Evolutionary conservation across 108 stramenopile genomes (phyloP).

Genomic region (Stephanodiscus triporus): DNA sequence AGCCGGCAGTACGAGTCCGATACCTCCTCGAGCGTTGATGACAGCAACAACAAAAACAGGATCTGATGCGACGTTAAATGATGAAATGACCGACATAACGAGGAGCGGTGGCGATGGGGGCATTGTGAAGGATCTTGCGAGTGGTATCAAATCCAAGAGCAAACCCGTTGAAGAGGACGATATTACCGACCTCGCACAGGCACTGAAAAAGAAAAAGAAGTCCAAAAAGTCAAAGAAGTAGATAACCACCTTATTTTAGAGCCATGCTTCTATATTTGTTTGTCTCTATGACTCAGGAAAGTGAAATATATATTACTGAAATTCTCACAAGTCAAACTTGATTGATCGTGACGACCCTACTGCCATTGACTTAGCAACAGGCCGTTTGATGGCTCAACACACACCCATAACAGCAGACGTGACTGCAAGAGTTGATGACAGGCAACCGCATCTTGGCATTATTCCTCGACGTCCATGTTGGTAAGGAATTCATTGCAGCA

Average conservation of each 20-base stretch:
- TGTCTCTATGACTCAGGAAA: too few relatives aligned
- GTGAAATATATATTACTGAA: too few relatives aligned
- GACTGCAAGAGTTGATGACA: neutral
- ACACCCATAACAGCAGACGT: neutral
- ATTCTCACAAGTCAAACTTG: too few relatives aligned
- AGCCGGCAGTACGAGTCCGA: neutral
- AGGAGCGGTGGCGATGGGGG: neutral
- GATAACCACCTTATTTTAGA: neutral
- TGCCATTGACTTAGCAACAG: neutral
- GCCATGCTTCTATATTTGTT: neutral
- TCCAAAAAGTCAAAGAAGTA: constrained; percentile 22
- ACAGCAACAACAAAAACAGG: neutral
- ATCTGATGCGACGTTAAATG: neutral
- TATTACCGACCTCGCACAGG: constrained; percentile 7
- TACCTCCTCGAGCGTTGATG: neutral
- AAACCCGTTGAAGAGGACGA: neutral
- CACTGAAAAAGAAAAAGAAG: constrained; percentile 17
- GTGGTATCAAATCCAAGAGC: neutral
- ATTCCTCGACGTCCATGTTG: neutral
- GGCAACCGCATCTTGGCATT: neutral
- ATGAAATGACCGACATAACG: neutral
- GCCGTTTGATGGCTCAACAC: neutral
- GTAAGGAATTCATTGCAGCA: neutral
- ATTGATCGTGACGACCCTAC: constrained; percentile 57
- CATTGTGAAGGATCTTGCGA: neutral